phyloP scores from a whole-genome alignment of 371 early-diverging fungal species.

The Actinomortierella wolfii region DNA sequence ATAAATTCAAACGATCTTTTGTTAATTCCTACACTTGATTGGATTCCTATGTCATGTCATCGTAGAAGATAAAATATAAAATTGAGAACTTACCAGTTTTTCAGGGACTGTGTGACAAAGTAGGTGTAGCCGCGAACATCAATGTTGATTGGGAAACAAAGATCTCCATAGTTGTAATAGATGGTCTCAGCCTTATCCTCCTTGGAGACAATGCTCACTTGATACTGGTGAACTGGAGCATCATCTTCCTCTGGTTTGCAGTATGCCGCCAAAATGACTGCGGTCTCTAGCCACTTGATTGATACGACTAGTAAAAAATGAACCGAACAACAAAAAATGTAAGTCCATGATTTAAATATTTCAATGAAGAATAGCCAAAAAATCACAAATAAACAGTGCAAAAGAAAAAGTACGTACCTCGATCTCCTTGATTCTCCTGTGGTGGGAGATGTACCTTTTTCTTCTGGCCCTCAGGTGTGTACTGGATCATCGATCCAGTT shows the following conservation, averaged over 20 bases:
- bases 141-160: conserved; percentile 22
- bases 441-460: conserved; percentile 38
- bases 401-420: conserved; percentile 12
- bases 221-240: conserved; percentile 2
- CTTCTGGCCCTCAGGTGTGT: conserved; percentile 23
- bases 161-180: conserved; percentile 17
- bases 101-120: conserved; percentile 24
- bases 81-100: conserved; percentile 17
- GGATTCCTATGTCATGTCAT: too few relatives aligned
- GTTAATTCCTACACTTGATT: background rate
- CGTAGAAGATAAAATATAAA: too few relatives aligned
- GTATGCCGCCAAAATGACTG: conserved; percentile 32
- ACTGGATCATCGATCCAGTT: conserved; percentile 24
- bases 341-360: too few relatives aligned
- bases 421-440: conserved; percentile 10
- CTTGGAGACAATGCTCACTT: conserved; percentile 32
- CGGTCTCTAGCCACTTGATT: conserved; percentile 37
- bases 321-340: background rate
- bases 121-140: conserved; percentile 16
- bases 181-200: conserved; percentile 19
- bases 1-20: background rate
- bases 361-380: too few relatives aligned
- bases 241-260: conserved; percentile 16
- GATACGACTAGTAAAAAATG: conserved; percentile 11
- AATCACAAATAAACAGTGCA: too few relatives aligned